phyloP scores from a whole-genome alignment of 1,139 yeast genomes.

The Blastobotrys buckinghamii region DNA sequence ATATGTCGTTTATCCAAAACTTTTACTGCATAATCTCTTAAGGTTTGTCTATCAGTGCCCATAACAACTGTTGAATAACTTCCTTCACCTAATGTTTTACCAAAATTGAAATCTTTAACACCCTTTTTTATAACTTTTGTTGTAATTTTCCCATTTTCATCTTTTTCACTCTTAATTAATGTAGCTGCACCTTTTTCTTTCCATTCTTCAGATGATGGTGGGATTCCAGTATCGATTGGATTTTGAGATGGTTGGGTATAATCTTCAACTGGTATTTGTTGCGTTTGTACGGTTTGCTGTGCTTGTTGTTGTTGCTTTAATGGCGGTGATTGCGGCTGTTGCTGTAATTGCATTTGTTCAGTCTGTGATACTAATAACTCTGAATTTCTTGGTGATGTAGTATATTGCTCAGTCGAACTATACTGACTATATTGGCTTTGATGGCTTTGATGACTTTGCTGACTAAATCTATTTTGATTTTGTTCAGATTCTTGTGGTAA shows the following conservation, averaged over 20 bases:
- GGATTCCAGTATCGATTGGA: constrained; percentile 4
- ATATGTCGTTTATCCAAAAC: constrained; percentile 90
- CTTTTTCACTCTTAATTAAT: constrained; percentile 41
- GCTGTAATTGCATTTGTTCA: not conserved
- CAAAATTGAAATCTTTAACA: constrained; percentile 82
- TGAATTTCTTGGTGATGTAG: not conserved
- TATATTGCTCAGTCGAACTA: too few relatives aligned
- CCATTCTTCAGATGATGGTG: constrained; percentile 28
- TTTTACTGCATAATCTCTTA: constrained; percentile 79
- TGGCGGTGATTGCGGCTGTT: not conserved
- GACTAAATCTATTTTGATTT: not conserved
- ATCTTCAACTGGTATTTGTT: not conserved
- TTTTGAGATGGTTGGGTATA: too few relatives aligned
- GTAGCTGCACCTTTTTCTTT: constrained; percentile 49
- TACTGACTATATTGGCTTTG: not conserved
- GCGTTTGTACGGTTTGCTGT: not conserved
- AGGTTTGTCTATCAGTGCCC: constrained; percentile 73
- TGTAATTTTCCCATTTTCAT: constrained; percentile 42
- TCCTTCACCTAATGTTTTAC: constrained; percentile 88
- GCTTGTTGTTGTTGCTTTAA: not conserved
- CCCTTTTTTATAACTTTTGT: constrained; percentile 44
- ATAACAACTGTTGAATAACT: constrained; percentile 91
- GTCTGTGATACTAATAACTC: not conserved
- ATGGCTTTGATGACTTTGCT: not conserved
- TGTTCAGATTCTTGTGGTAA: not conserved